Base-by-base conservation (phyloP, 345 rosid species). In the Carallia pectinifolia region DNA sequence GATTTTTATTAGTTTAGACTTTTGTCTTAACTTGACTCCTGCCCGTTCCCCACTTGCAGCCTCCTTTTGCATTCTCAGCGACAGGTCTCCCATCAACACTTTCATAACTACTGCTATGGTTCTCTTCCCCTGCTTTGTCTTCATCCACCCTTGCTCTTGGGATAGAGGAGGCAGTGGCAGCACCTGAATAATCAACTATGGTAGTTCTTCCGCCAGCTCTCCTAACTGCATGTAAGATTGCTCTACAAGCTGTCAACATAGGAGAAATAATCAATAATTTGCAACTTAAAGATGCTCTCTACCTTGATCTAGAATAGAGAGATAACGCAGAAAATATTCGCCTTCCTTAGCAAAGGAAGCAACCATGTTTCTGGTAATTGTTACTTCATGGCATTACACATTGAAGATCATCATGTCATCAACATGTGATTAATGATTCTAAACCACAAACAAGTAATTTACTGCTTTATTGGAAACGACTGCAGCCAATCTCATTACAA, bases 241-340 rank as follows among this genome's bases (percentile, higher is more conserved):
- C 79, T 78, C 86, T 55, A 80, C 67, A 44, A 85, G 66, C 86
- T 85, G 66, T 4, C 4, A 62, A 54, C 6, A 50, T 31, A 8
- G 2, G 4, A 56, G 34, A 30, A 3, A 1, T 56, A 56, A 56
- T 27, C 29, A 56, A 9, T 30, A 8, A 27, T 19, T 56, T 10
- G 60, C 60, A 56, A 56, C 31, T 19, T 56, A 30, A 27, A 55
- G 30, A 55, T 19, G 10, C 15, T 7, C 59, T 4, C 27, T 8
- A 5, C 7, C 30, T 19, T 55, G 5, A 55, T 55, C 18, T 8
- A 19, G 10, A 1, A 23, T 19, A 3, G 12, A 8, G 23, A 15
- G 59, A 7, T 9, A 15, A 5, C 5, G 23, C 4, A 8, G 17
- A 55, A 53, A 53, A 19, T 4, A 53, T 7, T 17, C 6, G 55